Evolutionary conservation across 805 yeast species (phyloP), one percentile per base, ranked within the genome.

Genomic region (Candida patagonica): DNA sequence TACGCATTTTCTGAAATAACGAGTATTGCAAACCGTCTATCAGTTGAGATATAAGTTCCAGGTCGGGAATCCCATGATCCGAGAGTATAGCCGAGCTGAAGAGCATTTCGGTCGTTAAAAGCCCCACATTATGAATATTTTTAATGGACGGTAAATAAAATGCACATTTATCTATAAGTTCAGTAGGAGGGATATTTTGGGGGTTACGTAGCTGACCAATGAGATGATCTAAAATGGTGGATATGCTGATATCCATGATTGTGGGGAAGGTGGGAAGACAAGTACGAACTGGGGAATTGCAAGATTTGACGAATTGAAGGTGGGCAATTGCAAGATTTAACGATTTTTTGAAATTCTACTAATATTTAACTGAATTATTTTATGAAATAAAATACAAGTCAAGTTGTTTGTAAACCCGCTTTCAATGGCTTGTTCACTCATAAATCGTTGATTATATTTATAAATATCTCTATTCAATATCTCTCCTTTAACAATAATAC

Each of bases 1-100:
- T 45, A 1, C 35, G 35, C 5, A 34, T 30, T 35, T 54, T 54
- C 22, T 58, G 30, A 2, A 35, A 31, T 2, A 43, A 42, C 7
- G 58, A 50, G 4, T 52, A 42, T 34, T 49, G 32, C 33, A 54
- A 32, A 3, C 51, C 55, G 15, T 54, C 55, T 3, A 46, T 38
- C 9, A 54, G 45, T 5, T 19, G 12, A 7, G 32, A 24, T 5
- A 30, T 37, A 2, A 37, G 10, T 2, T 35, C 35, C 7, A 45
- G 39, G 25, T 37, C 44, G 10, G 30, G 20, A 1, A 29, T 38
- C 15, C 27, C 36, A 4, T 33, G 39, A 10, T 30, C 33, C 2
- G 47, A 43, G 10, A 51, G 36, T 7, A 51, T 29, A 6, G 37
- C 26, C 16, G 42, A 44, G 35, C 56, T 49, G 26, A 25, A 23